These are phyloP conservation scores for Pholiota microspora DNA, from an alignment of 768 basidiomycete species.

Conservation along the genomic window DNA sequence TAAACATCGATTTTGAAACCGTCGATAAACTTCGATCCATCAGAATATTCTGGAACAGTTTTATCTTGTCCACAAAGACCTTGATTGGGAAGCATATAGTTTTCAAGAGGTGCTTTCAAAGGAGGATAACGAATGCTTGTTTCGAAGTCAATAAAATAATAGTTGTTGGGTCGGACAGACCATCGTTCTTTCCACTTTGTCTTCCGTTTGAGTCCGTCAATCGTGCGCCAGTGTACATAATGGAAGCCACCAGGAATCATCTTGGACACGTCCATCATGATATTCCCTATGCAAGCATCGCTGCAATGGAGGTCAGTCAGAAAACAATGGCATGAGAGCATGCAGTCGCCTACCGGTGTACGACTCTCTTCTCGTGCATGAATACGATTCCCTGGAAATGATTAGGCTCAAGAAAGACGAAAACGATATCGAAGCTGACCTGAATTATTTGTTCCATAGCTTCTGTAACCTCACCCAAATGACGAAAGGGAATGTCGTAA, in stretches of 20 bases:
- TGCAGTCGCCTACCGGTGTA: neutral
- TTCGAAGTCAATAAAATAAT: neutral
- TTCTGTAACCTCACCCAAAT: neutral
- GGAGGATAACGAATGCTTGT: neutral
- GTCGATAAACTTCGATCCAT: neutral
- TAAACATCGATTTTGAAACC: neutral
- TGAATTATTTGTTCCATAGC: neutral
- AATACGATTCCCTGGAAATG: neutral
- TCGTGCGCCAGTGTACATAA: neutral
- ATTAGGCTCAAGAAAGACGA: neutral
- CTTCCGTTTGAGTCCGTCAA: neutral
- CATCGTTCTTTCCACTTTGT: neutral
- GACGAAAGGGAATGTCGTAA: neutral
- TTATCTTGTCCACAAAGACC: neutral
- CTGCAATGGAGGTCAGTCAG: neutral
- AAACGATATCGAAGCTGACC: neutral
- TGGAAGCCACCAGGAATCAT: neutral
- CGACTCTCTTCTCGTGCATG: neutral
- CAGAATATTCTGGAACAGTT: neutral
- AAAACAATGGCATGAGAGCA: neutral
- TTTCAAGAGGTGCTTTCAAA: neutral
- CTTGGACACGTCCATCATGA: neutral
- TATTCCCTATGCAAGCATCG: neutral
- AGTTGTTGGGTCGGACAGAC: neutral
- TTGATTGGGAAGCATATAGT: neutral